Conservation (phyloP, 805 yeast genomes). For the Starmerella ratchasimensis region DNA sequence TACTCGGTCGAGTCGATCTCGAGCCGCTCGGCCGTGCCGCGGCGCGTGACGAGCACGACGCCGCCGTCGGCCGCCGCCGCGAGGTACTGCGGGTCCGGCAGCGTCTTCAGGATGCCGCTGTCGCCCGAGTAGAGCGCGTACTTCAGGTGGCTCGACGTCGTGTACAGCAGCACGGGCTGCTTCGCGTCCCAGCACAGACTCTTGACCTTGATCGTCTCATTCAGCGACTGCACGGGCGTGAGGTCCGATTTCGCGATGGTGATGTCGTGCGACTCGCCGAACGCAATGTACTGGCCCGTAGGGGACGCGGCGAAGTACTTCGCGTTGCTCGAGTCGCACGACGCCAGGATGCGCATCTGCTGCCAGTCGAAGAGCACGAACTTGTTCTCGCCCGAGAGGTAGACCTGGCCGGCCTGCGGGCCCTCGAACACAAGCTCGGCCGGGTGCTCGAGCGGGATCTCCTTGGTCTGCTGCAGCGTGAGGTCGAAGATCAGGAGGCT, state of each 20-base stretch:
- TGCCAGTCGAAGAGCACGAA: conserved; percentile 85
- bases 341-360: conserved; percentile 67
- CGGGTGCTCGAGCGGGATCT: conserved; percentile 49
- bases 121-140: conserved; percentile 90
- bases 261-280: conserved; percentile 82
- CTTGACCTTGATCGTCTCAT: conserved; percentile 92
- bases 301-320: conserved; percentile 82
- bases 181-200: conserved; percentile 96
- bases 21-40: conserved; percentile 67
- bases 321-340: conserved; percentile 51
- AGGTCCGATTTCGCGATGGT: conserved; percentile 64
- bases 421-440: conserved; percentile 40
- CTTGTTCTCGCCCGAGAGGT: conserved; percentile 55
- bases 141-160: conserved; percentile 91
- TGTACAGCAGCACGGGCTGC: conserved; percentile 68
- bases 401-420: conserved; percentile 73
- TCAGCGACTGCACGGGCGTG: conserved; percentile 68
- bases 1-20: conserved; percentile 92
- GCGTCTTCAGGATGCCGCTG: conserved; percentile 82
- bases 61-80: conserved; percentile 51
- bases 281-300: conserved; percentile 77
- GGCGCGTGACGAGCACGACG: conserved; percentile 69
- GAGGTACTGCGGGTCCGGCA: conserved; percentile 77
- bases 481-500: conserved; percentile 74
- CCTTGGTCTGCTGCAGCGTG: conserved; percentile 66